Evolutionary conservation across 805 yeast genomes (phyloP).

Genomic region (Nakazawaea sp.): DNA sequence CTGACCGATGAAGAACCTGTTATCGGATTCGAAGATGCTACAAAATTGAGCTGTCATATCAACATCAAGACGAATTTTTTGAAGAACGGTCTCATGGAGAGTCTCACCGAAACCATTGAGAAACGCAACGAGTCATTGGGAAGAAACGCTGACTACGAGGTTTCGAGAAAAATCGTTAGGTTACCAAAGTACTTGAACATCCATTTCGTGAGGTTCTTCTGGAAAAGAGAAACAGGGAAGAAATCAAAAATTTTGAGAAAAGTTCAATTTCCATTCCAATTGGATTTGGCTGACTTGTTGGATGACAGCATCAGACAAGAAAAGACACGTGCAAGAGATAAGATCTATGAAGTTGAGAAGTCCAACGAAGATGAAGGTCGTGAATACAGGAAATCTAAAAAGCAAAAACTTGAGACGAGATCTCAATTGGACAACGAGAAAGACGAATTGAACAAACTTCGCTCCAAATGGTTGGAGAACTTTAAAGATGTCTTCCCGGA

Average conservation of each 20-base stretch:
- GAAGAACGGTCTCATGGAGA: conserved; percentile 73
- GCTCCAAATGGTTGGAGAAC: conserved; percentile 41
- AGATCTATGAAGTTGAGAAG: conserved; percentile 68
- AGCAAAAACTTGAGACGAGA: conserved; percentile 16
- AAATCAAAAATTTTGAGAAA: conserved; percentile 91
- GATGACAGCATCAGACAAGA: conserved; percentile 67
- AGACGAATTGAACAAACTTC: conserved; percentile 39
- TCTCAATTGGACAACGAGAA: conserved; percentile 52
- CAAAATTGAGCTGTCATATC: conserved; percentile 86
- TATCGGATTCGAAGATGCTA: conserved; percentile 45
- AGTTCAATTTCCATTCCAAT: conserved; percentile 90
- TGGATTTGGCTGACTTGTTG: conserved; percentile 81
- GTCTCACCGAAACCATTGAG: conserved; percentile 70
- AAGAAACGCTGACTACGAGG: conserved; percentile 63
- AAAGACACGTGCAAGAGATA: conserved; percentile 69
- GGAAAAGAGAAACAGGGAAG: conserved; percentile 88
- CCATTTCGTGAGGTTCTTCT: conserved; percentile 90
- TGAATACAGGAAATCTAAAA: conserved; percentile 59
- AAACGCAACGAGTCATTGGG: conserved; percentile 69
- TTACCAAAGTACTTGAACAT: conserved; percentile 85
- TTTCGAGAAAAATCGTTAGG: conserved; percentile 55
- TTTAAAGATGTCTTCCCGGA: conserved; percentile 39
- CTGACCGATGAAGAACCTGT: conserved; percentile 39
- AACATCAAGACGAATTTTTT: conserved; percentile 78
- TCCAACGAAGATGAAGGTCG: conserved; percentile 65